Evolutionary conservation across 805 yeast species (phyloP).

Genomic region (Lipomyces mesembrius): DNA sequence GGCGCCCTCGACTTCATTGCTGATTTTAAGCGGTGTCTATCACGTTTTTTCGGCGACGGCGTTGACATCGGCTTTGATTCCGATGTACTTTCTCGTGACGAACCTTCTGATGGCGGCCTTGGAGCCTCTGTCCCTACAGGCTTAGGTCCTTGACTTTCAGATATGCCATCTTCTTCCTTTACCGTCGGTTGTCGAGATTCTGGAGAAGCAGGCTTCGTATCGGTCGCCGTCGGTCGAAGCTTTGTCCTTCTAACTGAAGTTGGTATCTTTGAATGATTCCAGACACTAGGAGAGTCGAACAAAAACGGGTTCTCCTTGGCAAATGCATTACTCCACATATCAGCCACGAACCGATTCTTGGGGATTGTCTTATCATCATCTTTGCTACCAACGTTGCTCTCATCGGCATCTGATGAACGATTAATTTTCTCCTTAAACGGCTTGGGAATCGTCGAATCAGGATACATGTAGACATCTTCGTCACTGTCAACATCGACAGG

Average conservation of each 20-base stretch:
- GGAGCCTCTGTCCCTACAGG: neutral
- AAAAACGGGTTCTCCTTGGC: conserved; percentile 5
- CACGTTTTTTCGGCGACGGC: conserved; percentile 20
- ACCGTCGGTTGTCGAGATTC: neutral
- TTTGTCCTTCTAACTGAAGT: neutral
- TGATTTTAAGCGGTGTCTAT: conserved; percentile 9
- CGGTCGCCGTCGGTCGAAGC: neutral
- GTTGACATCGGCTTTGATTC: conserved; percentile 2
- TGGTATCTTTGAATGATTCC: neutral
- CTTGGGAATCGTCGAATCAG: conserved; percentile 8
- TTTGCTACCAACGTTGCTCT: neutral
- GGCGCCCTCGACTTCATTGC: conserved; percentile 1
- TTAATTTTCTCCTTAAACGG: conserved; percentile 24
- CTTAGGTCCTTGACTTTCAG: neutral
- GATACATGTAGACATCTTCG: conserved; percentile 5
- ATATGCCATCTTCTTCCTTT: neutral
- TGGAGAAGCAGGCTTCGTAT: neutral
- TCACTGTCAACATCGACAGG: conserved; percentile 13
- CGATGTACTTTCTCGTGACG: neutral
- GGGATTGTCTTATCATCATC: neutral
- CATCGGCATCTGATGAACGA: conserved; percentile 12
- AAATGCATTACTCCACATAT: conserved; percentile 7
- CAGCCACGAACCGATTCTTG: neutral
- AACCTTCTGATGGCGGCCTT: neutral
- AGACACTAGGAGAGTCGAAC: neutral